Percentiles rank a stretch among this genome's conserved stretches.
phyloP scores from a whole-genome alignment of 768 basidiomycete genomes.

The Boletus reticulatus region DNA sequence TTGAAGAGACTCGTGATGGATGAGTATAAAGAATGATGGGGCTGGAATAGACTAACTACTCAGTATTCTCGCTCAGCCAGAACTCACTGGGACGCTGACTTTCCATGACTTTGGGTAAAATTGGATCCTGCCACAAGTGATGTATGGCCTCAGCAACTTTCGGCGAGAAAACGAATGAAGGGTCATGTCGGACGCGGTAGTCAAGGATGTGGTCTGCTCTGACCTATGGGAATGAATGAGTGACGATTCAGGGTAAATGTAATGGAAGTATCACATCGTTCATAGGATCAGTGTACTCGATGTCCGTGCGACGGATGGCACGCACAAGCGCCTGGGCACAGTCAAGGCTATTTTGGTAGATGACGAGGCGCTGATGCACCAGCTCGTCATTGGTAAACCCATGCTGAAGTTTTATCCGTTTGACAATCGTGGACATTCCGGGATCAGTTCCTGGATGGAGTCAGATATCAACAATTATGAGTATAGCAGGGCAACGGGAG shows the following conservation, averaged over 20 bases:
- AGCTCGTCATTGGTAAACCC: not conserved
- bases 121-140: slow-evolving; percentile 1
- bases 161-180: not conserved
- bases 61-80: not conserved
- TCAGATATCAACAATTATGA: not conserved
- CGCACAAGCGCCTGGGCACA: not conserved
- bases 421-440: not conserved
- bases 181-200: not conserved
- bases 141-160: slow-evolving; percentile 1
- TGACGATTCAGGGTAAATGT: not conserved
- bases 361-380: not conserved
- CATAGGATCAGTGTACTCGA: not conserved
- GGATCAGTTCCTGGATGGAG: not conserved
- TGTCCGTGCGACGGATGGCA: not conserved
- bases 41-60: not conserved
- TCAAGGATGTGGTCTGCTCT: not conserved
- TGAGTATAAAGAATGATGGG: not conserved
- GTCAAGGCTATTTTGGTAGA: not conserved
- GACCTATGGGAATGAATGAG: not conserved
- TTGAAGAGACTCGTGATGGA: not conserved
- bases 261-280: not conserved
- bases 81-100: not conserved
- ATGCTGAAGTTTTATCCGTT: slow-evolving; percentile 3
- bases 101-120: not conserved
- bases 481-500: too few species aligned